phyloP scores from a whole-genome alignment of 257 asterid genomes.

The Ligustrum vulgare region DNA sequence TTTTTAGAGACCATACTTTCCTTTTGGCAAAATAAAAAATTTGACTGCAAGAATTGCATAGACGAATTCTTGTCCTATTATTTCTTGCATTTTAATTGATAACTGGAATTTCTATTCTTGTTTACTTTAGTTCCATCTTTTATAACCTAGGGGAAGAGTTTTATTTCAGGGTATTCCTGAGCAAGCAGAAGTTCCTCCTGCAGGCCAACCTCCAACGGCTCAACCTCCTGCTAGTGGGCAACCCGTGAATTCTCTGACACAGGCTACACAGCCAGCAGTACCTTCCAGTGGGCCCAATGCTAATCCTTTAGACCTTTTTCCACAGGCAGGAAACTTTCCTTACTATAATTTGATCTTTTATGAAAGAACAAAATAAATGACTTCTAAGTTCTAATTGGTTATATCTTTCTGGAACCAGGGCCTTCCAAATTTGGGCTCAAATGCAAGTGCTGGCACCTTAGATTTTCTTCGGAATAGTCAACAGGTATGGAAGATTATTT shows the following conservation, averaged over 20 bases:
- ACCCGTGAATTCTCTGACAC: conserved; percentile 49
- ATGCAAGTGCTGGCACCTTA: conserved; percentile 67
- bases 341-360: conserved; percentile 13
- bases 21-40: neutral
- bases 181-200: conserved; percentile 68
- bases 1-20: conserved; percentile 13
- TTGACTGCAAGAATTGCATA: conserved; percentile 1
- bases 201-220: conserved; percentile 31
- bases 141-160: conserved; percentile 26
- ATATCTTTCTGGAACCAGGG: conserved; percentile 53
- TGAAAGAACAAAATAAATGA: neutral
- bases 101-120: neutral
- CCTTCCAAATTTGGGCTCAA: conserved; percentile 64
- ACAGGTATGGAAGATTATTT: conserved; percentile 50
- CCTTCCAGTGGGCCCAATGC: conserved; percentile 77
- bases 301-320: conserved; percentile 83
- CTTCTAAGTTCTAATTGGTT: conserved; percentile 12
- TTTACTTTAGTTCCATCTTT: conserved; percentile 5
- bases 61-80: neutral
- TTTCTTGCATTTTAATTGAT: conserved; percentile 13
- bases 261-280: conserved; percentile 56
- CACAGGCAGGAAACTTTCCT: conserved; percentile 52
- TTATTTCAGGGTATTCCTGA: conserved; percentile 80
- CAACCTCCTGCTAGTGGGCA: conserved; percentile 46
- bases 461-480: conserved; percentile 87